A percentile compares a stretch with the other conserved stretches of the same genome.
These are phyloP conservation scores for Pseudogymnoascus sp. DNA, from an alignment of 2,329 filamentous ascomycete species.

Conservation along the genomic window DNA sequence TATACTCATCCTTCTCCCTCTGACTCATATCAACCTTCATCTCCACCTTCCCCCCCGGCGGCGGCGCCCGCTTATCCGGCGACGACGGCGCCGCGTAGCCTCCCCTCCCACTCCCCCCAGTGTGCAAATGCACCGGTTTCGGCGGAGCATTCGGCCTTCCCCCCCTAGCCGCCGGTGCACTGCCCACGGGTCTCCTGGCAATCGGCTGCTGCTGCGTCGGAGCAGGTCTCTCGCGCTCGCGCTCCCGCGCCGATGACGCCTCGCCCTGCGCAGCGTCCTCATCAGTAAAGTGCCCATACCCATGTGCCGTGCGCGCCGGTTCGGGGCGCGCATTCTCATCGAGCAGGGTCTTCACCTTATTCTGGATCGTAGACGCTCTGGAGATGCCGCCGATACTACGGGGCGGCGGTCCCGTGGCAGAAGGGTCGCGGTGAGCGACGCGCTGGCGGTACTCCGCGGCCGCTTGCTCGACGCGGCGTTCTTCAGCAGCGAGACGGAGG, in stretches of 20 bases:
- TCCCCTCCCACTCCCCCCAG: conserved; percentile 31
- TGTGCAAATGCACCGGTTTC: conserved; percentile 55
- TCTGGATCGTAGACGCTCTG: conserved; percentile 79
- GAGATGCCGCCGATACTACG: conserved; percentile 51
- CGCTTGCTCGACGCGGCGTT: conserved; percentile 78
- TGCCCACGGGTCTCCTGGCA: conserved; percentile 40
- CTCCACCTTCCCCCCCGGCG: neutral
- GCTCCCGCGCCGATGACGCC: conserved; percentile 13
- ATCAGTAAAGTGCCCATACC: conserved; percentile 82
- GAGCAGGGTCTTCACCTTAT: conserved; percentile 77
- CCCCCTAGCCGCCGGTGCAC: conserved; percentile 21
- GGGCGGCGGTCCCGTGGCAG: conserved; percentile 37
- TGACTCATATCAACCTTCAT: conserved; percentile 46
- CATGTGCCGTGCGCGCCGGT: conserved; percentile 64
- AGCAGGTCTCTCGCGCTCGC: conserved; percentile 12
- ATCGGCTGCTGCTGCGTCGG: conserved; percentile 21
- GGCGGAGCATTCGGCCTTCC: conserved; percentile 48
- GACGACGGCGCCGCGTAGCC: conserved; percentile 22
- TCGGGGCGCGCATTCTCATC: conserved; percentile 63
- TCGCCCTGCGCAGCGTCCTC: conserved; percentile 24
- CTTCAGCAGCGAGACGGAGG: conserved; percentile 72
- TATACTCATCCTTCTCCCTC: conserved; percentile 56
- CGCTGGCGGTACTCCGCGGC: conserved; percentile 80
- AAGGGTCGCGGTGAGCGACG: conserved; percentile 53
- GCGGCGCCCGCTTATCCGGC: neutral